These are phyloP conservation scores for Paxillus rubicundulus DNA, from an alignment of 768 basidiomycete genomes.

Conservation along the genomic window DNA sequence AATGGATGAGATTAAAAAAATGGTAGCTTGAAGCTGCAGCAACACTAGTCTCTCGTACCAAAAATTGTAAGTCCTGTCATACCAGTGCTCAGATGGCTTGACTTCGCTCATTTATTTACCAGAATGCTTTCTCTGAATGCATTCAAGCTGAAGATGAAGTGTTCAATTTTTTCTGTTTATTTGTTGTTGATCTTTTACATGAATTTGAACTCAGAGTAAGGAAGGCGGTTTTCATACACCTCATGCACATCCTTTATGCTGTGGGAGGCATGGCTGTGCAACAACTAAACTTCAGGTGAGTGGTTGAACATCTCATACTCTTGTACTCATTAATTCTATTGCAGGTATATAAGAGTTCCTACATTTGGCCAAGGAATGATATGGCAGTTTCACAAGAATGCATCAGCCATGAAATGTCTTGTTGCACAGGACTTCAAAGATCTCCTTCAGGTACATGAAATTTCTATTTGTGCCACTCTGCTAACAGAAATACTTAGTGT, in stretches of 20 bases:
- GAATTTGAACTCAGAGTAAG: slow-evolving; percentile 21
- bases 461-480: too few species aligned
- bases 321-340: background rate
- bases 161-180: slow-evolving; percentile 13
- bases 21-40: too few species aligned
- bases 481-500: too few species aligned
- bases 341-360: slow-evolving; percentile 29
- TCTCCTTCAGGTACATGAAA: slow-evolving; percentile 24
- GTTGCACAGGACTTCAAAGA: slow-evolving; percentile 39
- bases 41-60: too few species aligned
- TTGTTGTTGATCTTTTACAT: slow-evolving; percentile 18
- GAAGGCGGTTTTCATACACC: slow-evolving; percentile 17
- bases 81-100: too few species aligned
- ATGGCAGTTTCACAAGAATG: slow-evolving; percentile 28
- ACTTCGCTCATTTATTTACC: too few species aligned
- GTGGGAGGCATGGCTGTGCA: background rate
- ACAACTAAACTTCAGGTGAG: slow-evolving; percentile 14
- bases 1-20: too few species aligned
- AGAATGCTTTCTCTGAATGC: slow-evolving; percentile 34
- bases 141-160: too few species aligned
- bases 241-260: slow-evolving; percentile 14
- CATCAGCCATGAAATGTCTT: slow-evolving; percentile 32
- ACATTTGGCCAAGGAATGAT: slow-evolving; percentile 34
- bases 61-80: too few species aligned
- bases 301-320: too few species aligned